Evolutionary conservation across 2,329 filamentous ascomycete genomes (phyloP), one percentile per base, ranked within the genome.

Genomic region (Aureobasidium sp.): DNA sequence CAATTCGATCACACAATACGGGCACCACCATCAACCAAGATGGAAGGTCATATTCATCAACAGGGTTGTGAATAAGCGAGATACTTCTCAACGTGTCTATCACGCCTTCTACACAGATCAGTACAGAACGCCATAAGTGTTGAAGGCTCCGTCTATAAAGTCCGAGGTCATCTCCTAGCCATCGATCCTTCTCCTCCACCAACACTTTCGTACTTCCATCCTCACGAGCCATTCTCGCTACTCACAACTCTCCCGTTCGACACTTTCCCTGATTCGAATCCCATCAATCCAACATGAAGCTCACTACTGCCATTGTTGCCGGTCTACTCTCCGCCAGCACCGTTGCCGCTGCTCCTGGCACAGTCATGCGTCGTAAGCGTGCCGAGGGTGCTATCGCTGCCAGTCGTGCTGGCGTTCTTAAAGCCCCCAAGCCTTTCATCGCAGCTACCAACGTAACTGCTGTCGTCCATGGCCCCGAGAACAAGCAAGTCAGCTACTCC

Each of bases 401-500:
- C 50, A 71, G 70, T 23, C 73, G 74, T n/a, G 75, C 73, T 38
- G 69, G 72, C 65, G 72, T 50, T 66, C 73, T 65, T 70, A 72
- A 72, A 67, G 42, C 42, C 4, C 74, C 71, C 69, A 76, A 71
- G 60, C 78, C 72, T 65, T 77, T 74, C 67, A 72, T 72, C 45
- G 66, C 72, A 45, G 73, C 68, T 42, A 50, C 58, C 58, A 70
- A 71, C 56, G 62, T 72, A n/a, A 67, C 70, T 38, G 53, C 70
- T 18, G 69, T 70, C 53, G 72, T 71, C 50, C 68, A 77, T 11
- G 69, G 73, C 23, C 65, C 72, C 47, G 80, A 79, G 70, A 80
- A 77, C 36, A 78, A 77, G 55, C 72, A 85, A 20, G 81, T 84
- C 31, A 69, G 81, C 36, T 88, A 88, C 77, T 83, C 79, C 67